Conservation (phyloP, 2,329 filamentous ascomycete genomes). For the Stylonectria norvegica region DNA sequence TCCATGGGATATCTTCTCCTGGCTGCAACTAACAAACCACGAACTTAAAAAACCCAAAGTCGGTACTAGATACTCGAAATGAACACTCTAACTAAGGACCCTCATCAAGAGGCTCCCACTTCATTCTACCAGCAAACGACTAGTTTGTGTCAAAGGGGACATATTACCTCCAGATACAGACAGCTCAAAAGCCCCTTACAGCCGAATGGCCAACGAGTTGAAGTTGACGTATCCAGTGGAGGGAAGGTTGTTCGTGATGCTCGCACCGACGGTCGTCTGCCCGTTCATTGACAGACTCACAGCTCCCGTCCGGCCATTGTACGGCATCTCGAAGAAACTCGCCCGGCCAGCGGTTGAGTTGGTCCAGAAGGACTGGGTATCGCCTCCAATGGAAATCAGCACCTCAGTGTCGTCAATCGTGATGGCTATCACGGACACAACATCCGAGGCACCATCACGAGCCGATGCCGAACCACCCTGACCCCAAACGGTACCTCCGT, state of each 20-base stretch:
- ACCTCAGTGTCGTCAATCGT: conserved; percentile 26
- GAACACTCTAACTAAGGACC: too few relatives aligned
- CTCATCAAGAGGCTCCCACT: too few relatives aligned
- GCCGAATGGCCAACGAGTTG: conserved; percentile 17
- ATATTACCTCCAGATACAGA: not conserved
- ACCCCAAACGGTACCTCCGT: conserved; percentile 33
- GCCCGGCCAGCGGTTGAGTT: conserved; percentile 13
- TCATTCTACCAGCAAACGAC: too few relatives aligned
- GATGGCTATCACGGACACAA: conserved; percentile 33
- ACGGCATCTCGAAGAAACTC: conserved; percentile 23
- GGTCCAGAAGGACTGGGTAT: conserved; percentile 13
- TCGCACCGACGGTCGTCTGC: conserved; percentile 8
- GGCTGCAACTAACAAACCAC: too few relatives aligned
- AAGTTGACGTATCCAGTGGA: conserved; percentile 22
- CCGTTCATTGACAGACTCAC: conserved; percentile 20
- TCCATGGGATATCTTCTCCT: too few relatives aligned
- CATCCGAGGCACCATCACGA: conserved; percentile 25
- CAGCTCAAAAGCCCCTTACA: conserved; percentile 5
- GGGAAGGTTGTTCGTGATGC: conserved; percentile 16
- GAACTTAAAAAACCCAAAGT: too few relatives aligned
- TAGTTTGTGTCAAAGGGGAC: too few relatives aligned
- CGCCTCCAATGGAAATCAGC: conserved; percentile 31
- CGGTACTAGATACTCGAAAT: too few relatives aligned
- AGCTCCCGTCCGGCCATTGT: conserved; percentile 12
- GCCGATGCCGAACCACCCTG: conserved; percentile 22